phyloP scores from a whole-genome alignment of 2,329 filamentous ascomycete species.

The Colletotrichum godetiae region DNA sequence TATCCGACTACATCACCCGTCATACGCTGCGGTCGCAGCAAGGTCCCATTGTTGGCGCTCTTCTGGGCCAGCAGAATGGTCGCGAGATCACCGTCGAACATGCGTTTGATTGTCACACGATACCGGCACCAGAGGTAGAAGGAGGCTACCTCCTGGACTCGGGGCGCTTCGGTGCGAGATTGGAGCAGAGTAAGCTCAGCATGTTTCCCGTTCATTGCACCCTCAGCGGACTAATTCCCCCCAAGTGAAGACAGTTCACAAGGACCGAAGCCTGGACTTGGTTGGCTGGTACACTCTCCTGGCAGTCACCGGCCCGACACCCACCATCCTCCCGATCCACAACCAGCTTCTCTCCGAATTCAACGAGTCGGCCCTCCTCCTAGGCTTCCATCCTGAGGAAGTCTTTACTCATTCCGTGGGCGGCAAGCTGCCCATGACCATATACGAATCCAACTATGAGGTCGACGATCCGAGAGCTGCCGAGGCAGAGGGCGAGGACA shows the following conservation, averaged over 20 bases:
- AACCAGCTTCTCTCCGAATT: slow-evolving; percentile 77
- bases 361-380: slow-evolving; percentile 88
- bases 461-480: slow-evolving; percentile 64
- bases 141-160: slow-evolving; percentile 73
- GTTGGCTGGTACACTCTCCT: slow-evolving; percentile 94
- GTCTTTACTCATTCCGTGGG: slow-evolving; percentile 67
- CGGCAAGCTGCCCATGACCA: slow-evolving; percentile 86
- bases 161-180: slow-evolving; percentile 79
- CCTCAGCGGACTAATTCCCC: slow-evolving; percentile 1
- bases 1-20: slow-evolving; percentile 95
- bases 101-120: slow-evolving; percentile 84
- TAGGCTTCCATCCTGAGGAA: slow-evolving; percentile 83
- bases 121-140: slow-evolving; percentile 54
- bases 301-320: slow-evolving; percentile 76
- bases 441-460: slow-evolving; percentile 89
- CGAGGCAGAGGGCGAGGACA: slow-evolving; percentile 69
- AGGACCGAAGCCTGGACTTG: slow-evolving; percentile 82
- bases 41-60: slow-evolving; percentile 84
- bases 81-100: slow-evolving; percentile 92
- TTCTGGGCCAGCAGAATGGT: slow-evolving; percentile 93
- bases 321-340: slow-evolving; percentile 78
- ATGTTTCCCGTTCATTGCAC: not conserved
- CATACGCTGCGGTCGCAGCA: slow-evolving; percentile 82
- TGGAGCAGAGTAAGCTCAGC: slow-evolving; percentile 80
- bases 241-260: slow-evolving; percentile 88